These are phyloP conservation scores for Myriosclerotinia duriaeana DNA, from an alignment of 2,329 filamentous ascomycete genomes.

Conservation along the genomic window DNA sequence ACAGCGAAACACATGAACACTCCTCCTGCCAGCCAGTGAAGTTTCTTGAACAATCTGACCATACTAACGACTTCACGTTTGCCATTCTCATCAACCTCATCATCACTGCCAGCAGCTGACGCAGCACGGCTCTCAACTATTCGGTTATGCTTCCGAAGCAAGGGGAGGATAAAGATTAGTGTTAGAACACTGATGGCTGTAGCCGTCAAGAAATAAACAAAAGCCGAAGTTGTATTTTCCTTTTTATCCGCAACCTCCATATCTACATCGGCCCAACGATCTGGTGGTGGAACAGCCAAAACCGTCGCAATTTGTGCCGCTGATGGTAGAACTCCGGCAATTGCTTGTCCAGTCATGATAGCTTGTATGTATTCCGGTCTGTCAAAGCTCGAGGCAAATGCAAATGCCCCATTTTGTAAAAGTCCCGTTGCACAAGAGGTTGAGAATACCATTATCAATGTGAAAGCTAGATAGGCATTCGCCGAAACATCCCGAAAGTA, in stretches of 20 bases:
- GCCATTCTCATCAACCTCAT: slow-evolving; percentile 51
- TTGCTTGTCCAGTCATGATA: slow-evolving; percentile 91
- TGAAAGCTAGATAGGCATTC: slow-evolving; percentile 71
- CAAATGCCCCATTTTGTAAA: slow-evolving; percentile 91
- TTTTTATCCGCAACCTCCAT: slow-evolving; percentile 37
- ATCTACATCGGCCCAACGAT: slow-evolving; percentile 37
- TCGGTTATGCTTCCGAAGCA: slow-evolving; percentile 61
- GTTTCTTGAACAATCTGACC: slow-evolving; percentile 67
- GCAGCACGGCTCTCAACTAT: slow-evolving; percentile 54
- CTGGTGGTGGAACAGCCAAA: slow-evolving; percentile 58
- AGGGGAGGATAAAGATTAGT: slow-evolving; percentile 70
- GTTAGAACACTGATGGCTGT: slow-evolving; percentile 70
- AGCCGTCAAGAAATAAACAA: slow-evolving; percentile 88
- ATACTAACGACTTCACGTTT: slow-evolving; percentile 57
- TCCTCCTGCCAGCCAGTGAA: slow-evolving; percentile 73
- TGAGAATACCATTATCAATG: slow-evolving; percentile 78
- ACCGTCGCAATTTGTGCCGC: slow-evolving; percentile 85
- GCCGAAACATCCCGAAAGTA: slow-evolving; percentile 63
- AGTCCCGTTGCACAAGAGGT: slow-evolving; percentile 79
- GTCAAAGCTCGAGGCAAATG: slow-evolving; percentile 83
- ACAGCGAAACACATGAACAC: slow-evolving; percentile 78
- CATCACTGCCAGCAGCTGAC: slow-evolving; percentile 51
- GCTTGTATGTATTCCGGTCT: slow-evolving; percentile 89
- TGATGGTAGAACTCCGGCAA: slow-evolving; percentile 87
- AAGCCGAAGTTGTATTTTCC: slow-evolving; percentile 66